phyloP scores from a whole-genome alignment of 1,284 basidiomycete species.

The Moniliophthora roreri region DNA sequence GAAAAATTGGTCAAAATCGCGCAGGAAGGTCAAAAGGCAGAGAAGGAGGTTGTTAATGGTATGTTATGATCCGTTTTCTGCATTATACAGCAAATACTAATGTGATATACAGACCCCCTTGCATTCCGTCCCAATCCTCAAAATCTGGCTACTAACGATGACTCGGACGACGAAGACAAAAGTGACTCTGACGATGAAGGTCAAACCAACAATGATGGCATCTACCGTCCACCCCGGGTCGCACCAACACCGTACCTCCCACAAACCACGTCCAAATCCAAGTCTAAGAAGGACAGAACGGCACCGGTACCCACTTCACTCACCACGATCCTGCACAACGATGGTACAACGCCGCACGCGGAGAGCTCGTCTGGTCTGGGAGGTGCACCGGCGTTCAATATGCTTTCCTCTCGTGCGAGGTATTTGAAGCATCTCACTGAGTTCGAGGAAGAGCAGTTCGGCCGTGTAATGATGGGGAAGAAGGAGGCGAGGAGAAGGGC shows the following conservation, averaged over 20 bases:
- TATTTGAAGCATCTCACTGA: constrained; percentile 83
- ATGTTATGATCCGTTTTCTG: constrained; percentile 19
- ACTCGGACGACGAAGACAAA: constrained; percentile 32
- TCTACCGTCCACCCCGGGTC: constrained; percentile 91
- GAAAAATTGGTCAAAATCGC: constrained; percentile 87
- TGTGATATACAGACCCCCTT: constrained; percentile 65
- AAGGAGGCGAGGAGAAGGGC: constrained; percentile 78
- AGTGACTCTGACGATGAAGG: constrained; percentile 33
- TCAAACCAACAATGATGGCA: constrained; percentile 42
- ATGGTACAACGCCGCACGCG: constrained; percentile 61
- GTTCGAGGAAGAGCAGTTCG: constrained; percentile 97
- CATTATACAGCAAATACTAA: constrained; percentile 1
- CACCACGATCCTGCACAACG: constrained; percentile 63
- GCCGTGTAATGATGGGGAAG: constrained; percentile 89
- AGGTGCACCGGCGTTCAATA: constrained; percentile 49
- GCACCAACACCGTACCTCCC: constrained; percentile 88
- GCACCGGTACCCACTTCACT: constrained; percentile 70
- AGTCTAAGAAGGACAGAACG: constrained; percentile 42
- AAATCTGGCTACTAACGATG: constrained; percentile 41
- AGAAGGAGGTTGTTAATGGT: constrained; percentile 65
- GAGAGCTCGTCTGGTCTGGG: constrained; percentile 85
- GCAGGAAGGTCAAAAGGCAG: constrained; percentile 49
- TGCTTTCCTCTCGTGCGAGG: constrained; percentile 63
- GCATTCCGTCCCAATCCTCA: constrained; percentile 90
- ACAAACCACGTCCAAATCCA: constrained; percentile 51